Percentiles rank a stretch among this genome's conserved stretches.
Evolutionary conservation across 164 flowering plant species (phyloP).

Genomic region (Tinospora cordifolia): DNA sequence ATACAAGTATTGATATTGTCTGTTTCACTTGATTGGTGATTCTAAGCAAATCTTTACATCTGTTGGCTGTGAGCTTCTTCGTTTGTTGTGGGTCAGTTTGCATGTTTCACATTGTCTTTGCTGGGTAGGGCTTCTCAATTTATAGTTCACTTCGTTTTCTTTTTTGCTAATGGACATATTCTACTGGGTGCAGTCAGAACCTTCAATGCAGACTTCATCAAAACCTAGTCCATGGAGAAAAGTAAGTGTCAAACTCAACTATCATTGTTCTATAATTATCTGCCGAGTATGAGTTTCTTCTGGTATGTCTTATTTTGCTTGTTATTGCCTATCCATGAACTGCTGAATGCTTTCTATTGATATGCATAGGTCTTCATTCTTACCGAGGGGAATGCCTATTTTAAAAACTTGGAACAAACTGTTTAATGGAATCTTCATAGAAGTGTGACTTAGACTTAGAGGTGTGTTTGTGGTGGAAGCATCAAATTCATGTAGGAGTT

Average conservation of each 20-base stretch:
- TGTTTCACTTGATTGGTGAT: too few species aligned
- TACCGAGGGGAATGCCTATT: not conserved
- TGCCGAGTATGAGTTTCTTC: not conserved
- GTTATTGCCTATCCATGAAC: not conserved
- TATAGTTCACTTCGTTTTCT: not conserved
- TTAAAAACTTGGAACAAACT: not conserved
- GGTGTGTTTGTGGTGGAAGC: not conserved
- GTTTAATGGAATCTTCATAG: not conserved
- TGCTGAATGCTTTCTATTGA: not conserved
- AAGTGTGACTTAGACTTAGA: not conserved
- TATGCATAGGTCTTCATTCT: not conserved
- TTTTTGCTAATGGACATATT: not conserved
- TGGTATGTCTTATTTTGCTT: not conserved
- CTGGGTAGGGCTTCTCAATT: not conserved
- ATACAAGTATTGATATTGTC: too few species aligned
- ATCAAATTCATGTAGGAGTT: not conserved
- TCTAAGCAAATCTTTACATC: too few species aligned
- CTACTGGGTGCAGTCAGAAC: slow-evolving; percentile 20
- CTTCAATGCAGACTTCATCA: slow-evolving; percentile 21
- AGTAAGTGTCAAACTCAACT: slow-evolving; percentile 13
- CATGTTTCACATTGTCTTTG: not conserved
- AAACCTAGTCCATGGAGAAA: slow-evolving; percentile 39
- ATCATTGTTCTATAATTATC: not conserved
- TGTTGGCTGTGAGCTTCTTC: not conserved
- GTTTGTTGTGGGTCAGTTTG: not conserved